Evolutionary conservation across 2,329 filamentous ascomycete genomes (phyloP), one percentile per base, ranked within the genome.

Genomic region (Alternaria novae-zelandiae): DNA sequence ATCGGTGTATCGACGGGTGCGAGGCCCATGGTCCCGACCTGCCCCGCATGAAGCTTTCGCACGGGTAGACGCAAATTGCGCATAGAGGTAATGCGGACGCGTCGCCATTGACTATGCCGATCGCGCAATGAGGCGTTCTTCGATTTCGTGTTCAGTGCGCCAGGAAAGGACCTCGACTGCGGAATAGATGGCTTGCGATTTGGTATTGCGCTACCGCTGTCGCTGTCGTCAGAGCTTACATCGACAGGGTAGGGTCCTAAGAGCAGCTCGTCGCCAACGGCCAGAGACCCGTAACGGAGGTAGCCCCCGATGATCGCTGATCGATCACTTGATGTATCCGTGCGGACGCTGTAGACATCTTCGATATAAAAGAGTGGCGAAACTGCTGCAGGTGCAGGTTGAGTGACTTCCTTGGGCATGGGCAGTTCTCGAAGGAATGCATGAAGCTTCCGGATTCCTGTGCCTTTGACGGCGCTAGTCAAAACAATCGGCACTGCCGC

Each of bases 1-100:
- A 77, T 73, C 5, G 70, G 63, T 25, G 67, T 67, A 41, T 74
- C 70, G 3, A 77, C 45, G 4, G 80, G 85, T 3, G 91, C 86
- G 54, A 98, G 83, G 0, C 94, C 95, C 57, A 99, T 87, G 0
- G 94, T 97, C 1, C 95, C 96, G 6, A 95, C 94, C 80, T 99
- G 95, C 10, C 93, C 93, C 15, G 90, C 86, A 54, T 90, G 86
- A 8, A 98, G 85, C 0, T 86, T 88, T 50, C 89, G 88, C 0
- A 97, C 94, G 0, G 95, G 93, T 4, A 97, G 84, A 6, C 95
- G 89, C 9, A 99, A 84, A 70, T 97, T 97, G 21, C 95, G 90
- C 46, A 97, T 90, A 71, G 94, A 98, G 47, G 92, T 90, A 57
- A 98, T 89, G 46, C 87, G 89, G 6, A 95, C 93, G 23, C 86